A percentile compares a stretch with the other conserved stretches of the same genome.
These are phyloP conservation scores for Botrytis byssoidea DNA, from an alignment of 2,329 filamentous ascomycete species.

Conservation along the genomic window DNA sequence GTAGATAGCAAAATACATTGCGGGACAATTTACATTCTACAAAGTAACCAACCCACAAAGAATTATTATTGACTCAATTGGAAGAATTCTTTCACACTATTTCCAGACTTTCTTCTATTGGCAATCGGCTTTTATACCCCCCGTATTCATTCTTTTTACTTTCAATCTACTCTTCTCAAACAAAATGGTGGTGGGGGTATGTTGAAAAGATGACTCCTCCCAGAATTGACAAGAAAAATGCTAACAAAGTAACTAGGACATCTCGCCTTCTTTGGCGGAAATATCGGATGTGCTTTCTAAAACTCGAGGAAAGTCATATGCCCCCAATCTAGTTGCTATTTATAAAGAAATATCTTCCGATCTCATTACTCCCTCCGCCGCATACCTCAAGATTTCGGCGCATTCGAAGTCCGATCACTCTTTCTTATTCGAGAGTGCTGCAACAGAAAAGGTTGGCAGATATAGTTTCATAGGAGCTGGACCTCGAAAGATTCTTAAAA, in stretches of 20 bases:
- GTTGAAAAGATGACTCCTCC: constrained; percentile 30
- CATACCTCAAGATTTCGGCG: constrained; percentile 86
- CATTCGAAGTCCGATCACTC: constrained; percentile 76
- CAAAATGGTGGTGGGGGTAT: constrained; percentile 35
- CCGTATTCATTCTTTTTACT: neutral
- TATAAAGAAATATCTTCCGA: constrained; percentile 86
- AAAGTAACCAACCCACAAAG: neutral
- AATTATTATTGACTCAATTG: neutral
- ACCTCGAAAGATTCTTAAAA: constrained; percentile 76
- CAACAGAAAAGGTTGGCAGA: constrained; percentile 87
- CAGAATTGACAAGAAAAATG: constrained; percentile 17
- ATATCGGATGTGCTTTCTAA: constrained; percentile 55
- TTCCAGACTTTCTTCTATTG: neutral
- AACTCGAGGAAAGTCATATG: constrained; percentile 50
- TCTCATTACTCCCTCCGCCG: constrained; percentile 88
- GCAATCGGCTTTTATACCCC: neutral
- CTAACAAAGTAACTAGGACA: constrained; percentile 42
- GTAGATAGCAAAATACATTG: neutral
- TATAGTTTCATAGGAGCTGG: constrained; percentile 94
- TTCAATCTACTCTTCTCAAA: neutral
- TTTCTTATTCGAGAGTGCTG: constrained; percentile 94
- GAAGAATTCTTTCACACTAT: neutral
- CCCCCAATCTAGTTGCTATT: constrained; percentile 75
- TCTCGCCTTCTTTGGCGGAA: constrained; percentile 60
- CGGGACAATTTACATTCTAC: neutral